Evolutionary conservation across 1,284 basidiomycete genomes (phyloP), one percentile per base, ranked within the genome.

Genomic region (Chalciporus piperatoides): DNA sequence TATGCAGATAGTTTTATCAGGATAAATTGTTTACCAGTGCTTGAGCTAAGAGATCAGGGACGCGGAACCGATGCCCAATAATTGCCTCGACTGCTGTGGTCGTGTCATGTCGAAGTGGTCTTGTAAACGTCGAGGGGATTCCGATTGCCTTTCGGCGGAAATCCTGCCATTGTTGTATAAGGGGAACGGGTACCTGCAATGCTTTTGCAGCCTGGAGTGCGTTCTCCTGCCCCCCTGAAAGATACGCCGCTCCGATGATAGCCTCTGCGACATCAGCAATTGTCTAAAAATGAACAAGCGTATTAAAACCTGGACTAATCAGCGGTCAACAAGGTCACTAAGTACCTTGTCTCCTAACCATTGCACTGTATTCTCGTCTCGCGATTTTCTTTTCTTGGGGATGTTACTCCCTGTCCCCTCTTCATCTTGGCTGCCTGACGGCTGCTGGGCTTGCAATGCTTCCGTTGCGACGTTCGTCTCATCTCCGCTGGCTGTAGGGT

Each of bases 191-290:
- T 35, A 91, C 68, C 45, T 77, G 74, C 56, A 92, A 68, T 15
- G 75, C 73, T 61, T 86, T 86, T 38, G 77, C 75, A 12, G 76
- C 79, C 54, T 74, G 74, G 36, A 91, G 72, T 11, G 82, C 88
- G 9, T 70, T 64, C 49, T 86, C 81, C 45, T 75, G 72, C 40
- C 86, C 90, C 6, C 81, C 82, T 21, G 80, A 79, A 35, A 88
- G 70, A 61, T 83, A 90, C 4, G 84, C 87, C 4, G 90, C 89
- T 17, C 85, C 90, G 36, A 92, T 79, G 48, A 92, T 80, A 3
- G 88, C 86, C 65, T 92, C 90, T 12, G 80, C 78, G 39, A 90
- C 86, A 66, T 92, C 90, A 43, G 89, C 88, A 30, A 90, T 73
- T n/a, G 80, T 79, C 88, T 90, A 56, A 12, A 51, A 41, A 42